A percentile compares a stretch with the other conserved stretches of the same genome.
phyloP scores from a whole-genome alignment of 176 grass and related monocot species.

The Neostapfia colusana region DNA sequence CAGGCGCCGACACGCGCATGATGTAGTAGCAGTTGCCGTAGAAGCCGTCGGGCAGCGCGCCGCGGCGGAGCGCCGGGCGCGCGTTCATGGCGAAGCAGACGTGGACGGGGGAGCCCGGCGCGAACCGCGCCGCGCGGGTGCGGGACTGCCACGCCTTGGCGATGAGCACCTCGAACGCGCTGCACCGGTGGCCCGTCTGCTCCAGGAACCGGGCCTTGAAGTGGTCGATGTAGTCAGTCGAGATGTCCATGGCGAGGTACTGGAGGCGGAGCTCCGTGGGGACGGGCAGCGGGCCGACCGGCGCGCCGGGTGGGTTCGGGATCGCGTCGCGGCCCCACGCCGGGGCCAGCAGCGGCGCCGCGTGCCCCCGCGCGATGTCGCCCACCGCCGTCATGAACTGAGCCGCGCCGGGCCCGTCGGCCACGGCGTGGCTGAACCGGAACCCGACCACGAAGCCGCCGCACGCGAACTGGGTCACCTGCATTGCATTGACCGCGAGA shows the following conservation, averaged over 20 bases:
- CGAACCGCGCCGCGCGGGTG: slow-evolving; percentile 55
- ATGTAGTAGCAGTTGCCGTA: slow-evolving; percentile 98
- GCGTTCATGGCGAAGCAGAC: slow-evolving; percentile 91
- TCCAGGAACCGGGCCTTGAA: slow-evolving; percentile 69
- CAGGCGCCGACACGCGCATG: slow-evolving; percentile 60
- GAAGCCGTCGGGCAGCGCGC: slow-evolving; percentile 54
- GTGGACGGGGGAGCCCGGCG: slow-evolving; percentile 34
- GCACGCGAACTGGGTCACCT: slow-evolving; percentile 82
- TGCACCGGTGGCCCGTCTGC: slow-evolving; percentile 59
- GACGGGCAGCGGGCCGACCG: slow-evolving; percentile 47
- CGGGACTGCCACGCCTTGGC: slow-evolving; percentile 83
- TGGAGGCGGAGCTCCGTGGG: slow-evolving; percentile 59
- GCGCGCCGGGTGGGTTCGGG: slow-evolving; percentile 47
- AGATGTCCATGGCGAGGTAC: slow-evolving; percentile 85
- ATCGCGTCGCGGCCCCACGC: slow-evolving; percentile 71
- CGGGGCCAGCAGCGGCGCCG: slow-evolving; percentile 39
- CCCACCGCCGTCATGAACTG: slow-evolving; percentile 74
- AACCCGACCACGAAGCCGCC: slow-evolving; percentile 87
- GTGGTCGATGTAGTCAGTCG: slow-evolving; percentile 64
- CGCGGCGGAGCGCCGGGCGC: slow-evolving; percentile 35
- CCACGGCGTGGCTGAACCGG: slow-evolving; percentile 73
- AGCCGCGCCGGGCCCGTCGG: slow-evolving; percentile 70
- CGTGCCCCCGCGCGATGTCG: slow-evolving; percentile 53
- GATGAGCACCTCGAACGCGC: slow-evolving; percentile 81
- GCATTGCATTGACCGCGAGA: slow-evolving; percentile 18